Evolutionary conservation across 2,329 filamentous ascomycete species (phyloP), one percentile per base, ranked within the genome.

Genomic region (Penicillium sp.): DNA sequence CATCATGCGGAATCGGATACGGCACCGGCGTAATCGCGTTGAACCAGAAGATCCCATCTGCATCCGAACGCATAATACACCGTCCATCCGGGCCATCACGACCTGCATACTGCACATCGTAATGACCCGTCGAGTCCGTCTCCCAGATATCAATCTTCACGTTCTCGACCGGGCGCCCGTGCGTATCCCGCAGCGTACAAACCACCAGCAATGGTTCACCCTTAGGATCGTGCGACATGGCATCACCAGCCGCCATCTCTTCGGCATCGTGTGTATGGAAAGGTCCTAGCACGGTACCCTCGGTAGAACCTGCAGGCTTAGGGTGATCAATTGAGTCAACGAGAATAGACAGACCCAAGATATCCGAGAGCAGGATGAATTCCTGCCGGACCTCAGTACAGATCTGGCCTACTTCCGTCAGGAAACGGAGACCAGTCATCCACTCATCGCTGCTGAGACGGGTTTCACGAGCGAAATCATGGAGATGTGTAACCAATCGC

Each of bases 81-180:
- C 85, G 71, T 32, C 85, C 84, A 66, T 86, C 83, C 0, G 84
- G 82, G 1, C 70, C 73, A 6, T 72, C 63, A 3, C 80, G 70
- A 28, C 77, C 75, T 0, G 76, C 69, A 59, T 87, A 80, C 64
- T 92, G 85, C 43, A 90, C 84, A 57, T 92, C 85, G 59, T 92
- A 92, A 55, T 81, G 78, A 7, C 85, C 85, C n/a, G 77, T 77
- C 41, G 76, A 80, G 59, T 90, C 85, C 6, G 85, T 87, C 66
- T 90, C 85, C 85, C 85, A 92, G 48, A 92, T 81, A 61, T 92
- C 85, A 45, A 90, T 75, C 57, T 80, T 85, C 18, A 81, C 84
- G 31, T 70, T 77, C 1, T 66, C 45, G 18, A 92, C 69, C 0
- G 85, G 80, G 1, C 68, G 70, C 0, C 83, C 84, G 1, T 64